A percentile compares a stretch with the other conserved stretches of the same genome.
Conservation (phyloP, 768 basidiomycete genomes). For the Mycena maculata region DNA sequence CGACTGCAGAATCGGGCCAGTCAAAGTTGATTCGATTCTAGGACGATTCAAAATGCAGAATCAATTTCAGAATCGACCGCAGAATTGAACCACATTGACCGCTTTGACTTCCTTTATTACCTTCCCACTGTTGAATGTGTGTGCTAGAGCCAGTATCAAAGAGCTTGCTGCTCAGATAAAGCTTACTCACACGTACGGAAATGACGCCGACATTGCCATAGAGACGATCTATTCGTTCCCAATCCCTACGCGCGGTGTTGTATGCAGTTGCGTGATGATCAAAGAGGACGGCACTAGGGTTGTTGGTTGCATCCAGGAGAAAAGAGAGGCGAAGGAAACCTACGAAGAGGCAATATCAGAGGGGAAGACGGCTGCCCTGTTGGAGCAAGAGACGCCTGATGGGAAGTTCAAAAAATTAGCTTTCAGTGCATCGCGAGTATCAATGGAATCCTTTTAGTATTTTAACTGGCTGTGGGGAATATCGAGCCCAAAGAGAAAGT, state of each 20-base stretch:
- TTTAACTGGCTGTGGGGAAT: conserved; percentile 21
- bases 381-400: conserved; percentile 20
- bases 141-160: conserved; percentile 28
- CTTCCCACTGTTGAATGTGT: conserved; percentile 27
- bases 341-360: conserved; percentile 18
- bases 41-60: too few species aligned
- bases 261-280: conserved; percentile 28
- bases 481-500: conserved; percentile 6
- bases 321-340: conserved; percentile 20
- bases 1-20: too few species aligned
- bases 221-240: conserved; percentile 34
- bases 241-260: conserved; percentile 27
- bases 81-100: too few species aligned
- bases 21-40: too few species aligned
- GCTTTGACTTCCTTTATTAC: too few species aligned
- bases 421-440: background rate
- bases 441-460: conserved; percentile 13
- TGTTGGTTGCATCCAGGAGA: conserved; percentile 31
- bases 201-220: conserved; percentile 15
- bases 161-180: conserved; percentile 33
- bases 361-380: conserved; percentile 16
- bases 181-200: conserved; percentile 31
- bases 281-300: conserved; percentile 33
- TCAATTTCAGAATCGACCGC: too few species aligned
- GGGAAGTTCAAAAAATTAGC: conserved; percentile 1